A percentile compares a stretch with the other conserved stretches of the same genome.
Conservation (phyloP, 2,329 filamentous ascomycete species). For the Knufia petricola region DNA sequence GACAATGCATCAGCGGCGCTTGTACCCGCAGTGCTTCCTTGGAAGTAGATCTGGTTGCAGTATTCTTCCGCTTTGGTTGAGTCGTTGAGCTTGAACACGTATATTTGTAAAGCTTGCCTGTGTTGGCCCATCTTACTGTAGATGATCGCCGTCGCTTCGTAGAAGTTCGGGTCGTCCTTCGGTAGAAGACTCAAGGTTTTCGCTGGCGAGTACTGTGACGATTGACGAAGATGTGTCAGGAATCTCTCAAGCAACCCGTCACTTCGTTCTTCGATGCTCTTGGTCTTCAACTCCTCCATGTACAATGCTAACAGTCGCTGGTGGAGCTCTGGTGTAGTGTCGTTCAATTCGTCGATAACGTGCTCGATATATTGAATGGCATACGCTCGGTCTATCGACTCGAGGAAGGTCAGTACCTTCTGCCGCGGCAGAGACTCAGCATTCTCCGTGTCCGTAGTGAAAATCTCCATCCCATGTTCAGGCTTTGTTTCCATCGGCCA, state of each 20-base stretch:
- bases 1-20: conserved; percentile 27
- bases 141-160: conserved; percentile 80
- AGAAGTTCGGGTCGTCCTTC: conserved; percentile 73
- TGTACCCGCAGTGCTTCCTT: conserved; percentile 32
- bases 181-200: conserved; percentile 71
- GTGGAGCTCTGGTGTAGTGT: conserved; percentile 77
- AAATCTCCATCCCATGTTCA: conserved; percentile 78
- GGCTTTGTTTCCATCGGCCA: conserved; percentile 73
- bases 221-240: conserved; percentile 64
- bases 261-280: conserved; percentile 25
- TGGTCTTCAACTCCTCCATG: conserved; percentile 43
- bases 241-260: conserved; percentile 55
- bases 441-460: conserved; percentile 86
- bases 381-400: conserved; percentile 57
- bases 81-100: conserved; percentile 86
- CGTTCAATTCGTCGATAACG: conserved; percentile 76
- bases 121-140: conserved; percentile 93
- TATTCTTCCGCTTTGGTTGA: conserved; percentile 89
- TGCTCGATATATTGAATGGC: conserved; percentile 83
- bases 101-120: conserved; percentile 91
- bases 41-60: conserved; percentile 75
- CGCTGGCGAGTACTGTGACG: conserved; percentile 68
- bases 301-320: conserved; percentile 70
- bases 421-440: conserved; percentile 78
- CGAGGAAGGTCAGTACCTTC: conserved; percentile 64